Evolutionary conservation across 306 rosid species (phyloP), one percentile per base, ranked within the genome.

Genomic region (Cicer judaicum): DNA sequence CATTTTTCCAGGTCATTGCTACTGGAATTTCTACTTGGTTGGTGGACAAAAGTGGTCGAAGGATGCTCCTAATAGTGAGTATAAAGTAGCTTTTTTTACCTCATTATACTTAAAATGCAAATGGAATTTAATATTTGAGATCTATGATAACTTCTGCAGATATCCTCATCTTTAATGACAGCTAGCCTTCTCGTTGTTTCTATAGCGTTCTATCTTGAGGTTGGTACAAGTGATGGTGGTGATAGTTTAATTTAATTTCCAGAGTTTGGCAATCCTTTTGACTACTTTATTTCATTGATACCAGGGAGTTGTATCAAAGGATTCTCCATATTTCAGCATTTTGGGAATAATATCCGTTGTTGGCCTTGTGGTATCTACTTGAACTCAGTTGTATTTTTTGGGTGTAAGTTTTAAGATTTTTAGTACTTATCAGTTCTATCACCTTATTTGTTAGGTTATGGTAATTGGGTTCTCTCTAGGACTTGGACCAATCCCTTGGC

Each of bases 401-500:
- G 12, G 54, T 8, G 34, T 19, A 68, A 34, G 13, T 15, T 67
- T 56, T 64, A 19, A 68, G 18, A 10, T 39, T 72, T 41, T 50
- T 43, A 38, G 62, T 24, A 54, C 12, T 59, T 60, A 38, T 71
- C 11, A 15, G 62, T 62, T 77, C 56, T 57, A 75, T 64, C 66
- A 64, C 38, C 6, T 73, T 79, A 66, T 29, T 49, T 54, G 71
- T 59, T 76, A 92, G 97, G 81, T 77, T 41, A 67, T 85, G 88
- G 92, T 84, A 54, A 77, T 82, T 61, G 85, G 85, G 36, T 92
- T 83, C 88, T 89, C 96, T 75, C 82, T 92, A 18, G 97, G 97
- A 38, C 84, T 92, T 6, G 97, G 97, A 74, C 89, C 97, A 49
- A 88, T 92, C 84, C 97, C 97, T 18, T 92, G 97, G 97, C 61